Evolutionary conservation across 176 grass and related monocot species (phyloP).

Genomic region (Ensete ventricosum): DNA sequence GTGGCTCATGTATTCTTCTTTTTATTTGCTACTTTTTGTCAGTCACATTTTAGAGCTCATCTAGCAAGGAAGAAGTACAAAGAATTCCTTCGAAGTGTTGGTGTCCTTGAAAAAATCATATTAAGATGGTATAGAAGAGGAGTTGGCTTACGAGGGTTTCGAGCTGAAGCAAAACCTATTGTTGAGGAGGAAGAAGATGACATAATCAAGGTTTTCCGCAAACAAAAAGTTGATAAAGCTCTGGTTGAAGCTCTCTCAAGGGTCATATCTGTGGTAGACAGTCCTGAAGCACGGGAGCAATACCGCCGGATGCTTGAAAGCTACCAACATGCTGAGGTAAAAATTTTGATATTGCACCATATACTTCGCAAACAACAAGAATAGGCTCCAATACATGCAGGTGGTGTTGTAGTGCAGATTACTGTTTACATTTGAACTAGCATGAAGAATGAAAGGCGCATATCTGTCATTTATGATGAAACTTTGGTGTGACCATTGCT

Average conservation of each 20-base stretch:
- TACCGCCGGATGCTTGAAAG: conserved; percentile 67
- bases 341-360: too few relatives aligned
- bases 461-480: too few relatives aligned
- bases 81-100: conserved; percentile 43
- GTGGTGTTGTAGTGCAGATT: too few relatives aligned
- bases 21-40: conserved; percentile 4
- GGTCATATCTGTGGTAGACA: conserved; percentile 36
- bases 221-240: conserved; percentile 68
- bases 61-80: conserved; percentile 58
- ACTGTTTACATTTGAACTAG: too few relatives aligned
- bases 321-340: conserved; percentile 58
- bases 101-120: conserved; percentile 74
- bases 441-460: too few relatives aligned
- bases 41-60: conserved; percentile 69
- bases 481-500: too few relatives aligned
- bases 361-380: too few relatives aligned
- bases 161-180: conserved; percentile 29
- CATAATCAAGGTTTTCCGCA: conserved; percentile 52
- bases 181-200: conserved; percentile 55
- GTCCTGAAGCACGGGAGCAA: conserved; percentile 51
- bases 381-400: too few relatives aligned
- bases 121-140: conserved; percentile 61
- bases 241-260: conserved; percentile 61
- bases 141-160: conserved; percentile 53
- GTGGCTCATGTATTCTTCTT: not conserved